These are phyloP conservation scores for Primulina tabacum DNA, from an alignment of 257 asterid species.

Conservation along the genomic window DNA sequence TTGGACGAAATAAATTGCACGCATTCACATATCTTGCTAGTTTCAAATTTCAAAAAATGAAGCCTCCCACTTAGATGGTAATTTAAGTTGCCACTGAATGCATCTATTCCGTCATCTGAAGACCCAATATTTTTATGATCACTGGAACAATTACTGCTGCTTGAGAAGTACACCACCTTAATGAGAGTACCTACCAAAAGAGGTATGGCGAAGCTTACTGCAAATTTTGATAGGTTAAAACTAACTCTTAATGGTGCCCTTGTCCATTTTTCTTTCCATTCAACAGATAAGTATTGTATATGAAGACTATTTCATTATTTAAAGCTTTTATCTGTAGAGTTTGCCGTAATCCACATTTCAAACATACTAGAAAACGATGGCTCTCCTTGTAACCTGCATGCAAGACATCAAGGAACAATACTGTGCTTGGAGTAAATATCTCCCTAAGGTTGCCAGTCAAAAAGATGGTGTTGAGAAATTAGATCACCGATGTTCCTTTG, in stretches of 20 bases:
- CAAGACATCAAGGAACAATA: not conserved
- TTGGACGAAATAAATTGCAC: conserved; percentile 44
- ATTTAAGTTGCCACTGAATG: conserved; percentile 23
- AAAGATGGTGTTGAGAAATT: not conserved
- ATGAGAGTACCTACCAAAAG: conserved; percentile 62
- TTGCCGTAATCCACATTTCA: conserved; percentile 9
- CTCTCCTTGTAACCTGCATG: not conserved
- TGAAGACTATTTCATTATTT: not conserved
- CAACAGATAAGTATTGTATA: not conserved
- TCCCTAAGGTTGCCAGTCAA: not conserved
- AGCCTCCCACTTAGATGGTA: conserved; percentile 34
- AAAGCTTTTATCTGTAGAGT: not conserved
- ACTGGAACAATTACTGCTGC: conserved; percentile 23
- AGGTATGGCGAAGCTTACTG: conserved; percentile 12
- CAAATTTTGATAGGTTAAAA: conserved; percentile 15
- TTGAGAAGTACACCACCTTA: conserved; percentile 57
- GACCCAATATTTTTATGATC: conserved; percentile 24
- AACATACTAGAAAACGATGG: not conserved
- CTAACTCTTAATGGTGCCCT: conserved; percentile 13
- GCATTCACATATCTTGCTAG: conserved; percentile 41
- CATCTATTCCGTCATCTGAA: conserved; percentile 22
- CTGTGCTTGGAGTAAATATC: not conserved
- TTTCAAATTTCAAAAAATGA: conserved; percentile 49
- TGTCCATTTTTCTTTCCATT: not conserved
- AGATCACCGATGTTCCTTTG: not conserved